Evolutionary conservation across 768 basidiomycete species (phyloP).

Genomic region (Lyophyllum atratum): DNA sequence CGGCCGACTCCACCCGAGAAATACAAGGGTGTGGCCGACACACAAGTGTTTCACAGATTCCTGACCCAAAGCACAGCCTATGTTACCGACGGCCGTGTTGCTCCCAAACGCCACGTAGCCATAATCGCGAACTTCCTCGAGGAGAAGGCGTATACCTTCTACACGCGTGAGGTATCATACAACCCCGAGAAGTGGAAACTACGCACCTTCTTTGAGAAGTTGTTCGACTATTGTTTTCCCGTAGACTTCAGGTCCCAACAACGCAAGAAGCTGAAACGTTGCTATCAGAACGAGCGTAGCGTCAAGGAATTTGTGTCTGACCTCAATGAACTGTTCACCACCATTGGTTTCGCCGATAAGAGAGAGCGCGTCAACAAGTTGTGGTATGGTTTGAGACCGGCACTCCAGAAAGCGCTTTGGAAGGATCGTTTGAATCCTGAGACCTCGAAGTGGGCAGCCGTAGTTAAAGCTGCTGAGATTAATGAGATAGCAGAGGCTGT

Average conservation of each 20-base stretch:
- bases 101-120: conserved; percentile 13
- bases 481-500: conserved; percentile 23
- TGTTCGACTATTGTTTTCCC: conserved; percentile 38
- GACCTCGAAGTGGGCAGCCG: conserved; percentile 24
- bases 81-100: conserved; percentile 19
- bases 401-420: conserved; percentile 25
- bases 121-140: conserved; percentile 25
- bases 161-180: conserved; percentile 20
- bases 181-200: conserved; percentile 21
- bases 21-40: conserved; percentile 16
- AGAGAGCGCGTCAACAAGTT: conserved; percentile 20
- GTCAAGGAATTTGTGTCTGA: conserved; percentile 32
- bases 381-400: conserved; percentile 32
- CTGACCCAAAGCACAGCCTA: conserved; percentile 16
- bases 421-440: conserved; percentile 31
- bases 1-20: conserved; percentile 17
- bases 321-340: conserved; percentile 27
- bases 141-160: conserved; percentile 31
- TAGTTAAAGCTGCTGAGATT: conserved; percentile 22
- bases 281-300: conserved; percentile 22
- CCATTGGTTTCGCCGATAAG: conserved; percentile 21
- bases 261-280: conserved; percentile 17
- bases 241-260: conserved; percentile 28
- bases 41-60: conserved; percentile 13
- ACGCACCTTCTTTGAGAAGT: conserved; percentile 24